Evolutionary conservation across 176 grass and related monocot species (phyloP), one percentile per base, ranked within the genome.

Genomic region (Rhynchospora pubera): DNA sequence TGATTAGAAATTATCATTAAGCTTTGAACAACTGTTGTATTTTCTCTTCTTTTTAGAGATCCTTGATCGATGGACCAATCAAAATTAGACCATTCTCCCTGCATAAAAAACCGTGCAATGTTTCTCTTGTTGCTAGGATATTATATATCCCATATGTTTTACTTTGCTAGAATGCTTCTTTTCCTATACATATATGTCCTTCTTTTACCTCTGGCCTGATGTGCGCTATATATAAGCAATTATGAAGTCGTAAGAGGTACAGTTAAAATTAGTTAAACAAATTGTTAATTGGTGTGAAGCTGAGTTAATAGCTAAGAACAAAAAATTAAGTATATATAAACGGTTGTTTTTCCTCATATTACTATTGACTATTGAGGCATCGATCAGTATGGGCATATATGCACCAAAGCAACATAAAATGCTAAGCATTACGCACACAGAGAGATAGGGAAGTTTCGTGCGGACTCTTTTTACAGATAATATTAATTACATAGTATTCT

Each of bases 31-130:
- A 81, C 50, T 72, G 77, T 82, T 74, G 34, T 73, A 63, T 72
- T 78, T 57, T 85, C 85, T 85, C 60, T 52, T 76, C 78, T 86
- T 86, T 81, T 81, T 68, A 82, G 78, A 86, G 85, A 86, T 82
- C 50, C 63, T 86, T 82, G 78, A 28, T 28, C 26, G 26, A 82
- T 86, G 58, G 65, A 62, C 43, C 65, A 86, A 86, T 86, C 65
- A 73, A 24, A 58, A 82, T 14, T 22, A 65, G 74, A 32, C 34
- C 32, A 62, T 62, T 60, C 42, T 56, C 53, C 43, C 24, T 50
- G 60, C 78, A 74, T 82, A 39, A 39, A 61, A 52, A 48, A 43
- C 58, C 9, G 77, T 79, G 84, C 52, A 34, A 56, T 9, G 50
- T 85, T 55, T 85, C n/a, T 74, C 51, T 57, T 74, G 21, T 74